phyloP scores from a whole-genome alignment of 2,329 filamentous ascomycete genomes.

The Ilyonectria robusta region DNA sequence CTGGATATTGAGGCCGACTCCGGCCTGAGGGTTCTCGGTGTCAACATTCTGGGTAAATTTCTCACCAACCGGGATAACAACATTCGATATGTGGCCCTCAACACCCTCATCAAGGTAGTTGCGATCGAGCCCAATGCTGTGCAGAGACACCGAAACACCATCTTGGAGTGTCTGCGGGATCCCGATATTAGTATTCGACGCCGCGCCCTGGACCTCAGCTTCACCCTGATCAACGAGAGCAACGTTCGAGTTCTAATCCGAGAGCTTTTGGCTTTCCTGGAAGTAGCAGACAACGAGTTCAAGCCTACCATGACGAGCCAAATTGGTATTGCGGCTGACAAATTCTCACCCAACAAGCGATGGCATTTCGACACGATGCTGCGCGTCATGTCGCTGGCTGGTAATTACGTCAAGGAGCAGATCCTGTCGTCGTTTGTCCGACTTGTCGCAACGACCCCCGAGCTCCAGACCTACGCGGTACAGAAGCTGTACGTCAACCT shows the following conservation, averaged over 20 bases:
- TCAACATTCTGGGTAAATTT: constrained; percentile 99
- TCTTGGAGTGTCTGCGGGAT: constrained; percentile 94
- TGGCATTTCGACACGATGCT: constrained; percentile 99
- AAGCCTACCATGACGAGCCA: constrained; percentile 99
- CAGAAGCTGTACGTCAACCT: constrained; percentile 93
- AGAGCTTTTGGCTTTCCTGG: constrained; percentile 93
- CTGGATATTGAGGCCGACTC: constrained; percentile 98
- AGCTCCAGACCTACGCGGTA: constrained; percentile 95
- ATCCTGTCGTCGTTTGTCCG: constrained; percentile 97
- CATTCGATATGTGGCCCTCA: constrained; percentile 97
- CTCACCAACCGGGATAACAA: constrained; percentile 99
- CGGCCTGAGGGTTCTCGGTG: constrained; percentile 91
- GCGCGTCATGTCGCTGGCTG: constrained; percentile 90
- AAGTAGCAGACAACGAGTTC: constrained; percentile 98
- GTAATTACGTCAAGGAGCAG: constrained; percentile 97
- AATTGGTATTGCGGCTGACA: constrained; percentile 96
- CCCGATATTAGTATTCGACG: constrained; percentile 98
- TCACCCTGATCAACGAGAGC: constrained; percentile 96
- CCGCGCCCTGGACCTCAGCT: constrained; percentile 96
- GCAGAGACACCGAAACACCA: constrained; percentile 96
- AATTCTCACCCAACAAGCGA: constrained; percentile 95
- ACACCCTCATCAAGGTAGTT: constrained; percentile 97
- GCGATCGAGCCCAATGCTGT: constrained; percentile 98
- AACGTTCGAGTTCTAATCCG: constrained; percentile 95
- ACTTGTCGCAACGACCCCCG: constrained; percentile 92